Evolutionary conservation across 192 early-diverging fungal genomes (phyloP), one percentile per base, ranked within the genome.

Genomic region (Allomyces macrogynus): DNA sequence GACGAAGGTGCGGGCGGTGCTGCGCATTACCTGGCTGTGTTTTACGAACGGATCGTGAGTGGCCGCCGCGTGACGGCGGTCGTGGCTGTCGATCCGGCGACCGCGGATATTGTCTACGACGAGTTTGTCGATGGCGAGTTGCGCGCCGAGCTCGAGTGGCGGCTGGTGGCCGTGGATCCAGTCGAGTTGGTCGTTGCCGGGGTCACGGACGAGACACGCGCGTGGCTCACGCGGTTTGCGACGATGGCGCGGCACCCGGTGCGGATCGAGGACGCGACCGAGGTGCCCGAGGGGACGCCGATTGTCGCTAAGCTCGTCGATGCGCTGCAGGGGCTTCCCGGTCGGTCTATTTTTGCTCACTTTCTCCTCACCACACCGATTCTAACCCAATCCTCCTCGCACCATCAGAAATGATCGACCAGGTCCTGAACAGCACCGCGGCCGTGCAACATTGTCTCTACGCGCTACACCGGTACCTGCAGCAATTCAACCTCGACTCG

Each of bases 51-150:
- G 32, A 40, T 40, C 32, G 32, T 73, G 4, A 72, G 75, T 60
- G 81, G 80, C 66, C 72, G 62, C 43, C 75, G 78, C 40, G 64
- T 49, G 24, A 62, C 80, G 18, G 78, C 77, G 1, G 70, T 78
- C 14, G 68, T 87, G 60, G 84, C 84, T 0, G 77, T 90, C 7
- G 79, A 86, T 25, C 72, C 84, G 1, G 67, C 80, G 2, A 85
- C 88, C 0, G 88, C 86, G 0, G 81, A 84, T 61, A 73, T 90
- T 26, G 68, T 90, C 3, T 88, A 83, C 66, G 88, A 90, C 64
- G 70, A 73, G 32, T 90, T 86, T 68, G 67, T 77, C 40, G 88
- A 90, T 68, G 75, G 73, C 0, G 72, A 74, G 63, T 75, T 81
- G 73, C 74, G 85, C 10, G 75, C 65, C 57, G 86, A 86, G 63